Evolutionary conservation across 1,139 yeast genomes (phyloP).

Genomic region (Pichia sp.): DNA sequence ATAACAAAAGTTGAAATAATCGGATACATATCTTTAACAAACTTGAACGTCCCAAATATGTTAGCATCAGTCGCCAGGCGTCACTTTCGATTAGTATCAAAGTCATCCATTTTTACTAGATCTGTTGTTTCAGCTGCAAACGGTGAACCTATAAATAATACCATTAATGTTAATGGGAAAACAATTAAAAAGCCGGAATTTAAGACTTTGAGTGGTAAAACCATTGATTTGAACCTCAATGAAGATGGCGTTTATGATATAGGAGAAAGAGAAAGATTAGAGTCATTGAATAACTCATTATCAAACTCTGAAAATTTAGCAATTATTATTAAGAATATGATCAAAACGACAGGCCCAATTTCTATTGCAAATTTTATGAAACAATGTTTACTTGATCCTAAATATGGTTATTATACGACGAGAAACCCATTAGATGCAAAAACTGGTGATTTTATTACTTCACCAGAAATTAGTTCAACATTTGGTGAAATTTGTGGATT

Average conservation of each 20-base stretch:
- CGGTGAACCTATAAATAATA: constrained; percentile 8
- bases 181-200: not conserved
- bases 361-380: constrained; percentile 72
- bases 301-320: constrained; percentile 15
- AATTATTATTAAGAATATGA: constrained; percentile 43
- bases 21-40: too few relatives aligned
- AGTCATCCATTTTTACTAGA: not conserved
- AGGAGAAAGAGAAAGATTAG: constrained; percentile 3
- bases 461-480: constrained; percentile 83
- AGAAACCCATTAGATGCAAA: constrained; percentile 61
- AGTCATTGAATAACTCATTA: constrained; percentile 4
- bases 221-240: not conserved
- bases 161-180: not conserved
- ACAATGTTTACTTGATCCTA: constrained; percentile 76
- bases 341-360: constrained; percentile 71
- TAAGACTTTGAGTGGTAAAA: constrained; percentile 1
- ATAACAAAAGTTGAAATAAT: too few relatives aligned
- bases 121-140: constrained; percentile 7
- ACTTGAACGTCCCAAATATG: too few relatives aligned
- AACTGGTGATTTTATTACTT: constrained; percentile 72
- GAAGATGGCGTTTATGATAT: constrained; percentile 2
- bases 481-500: constrained; percentile 84
- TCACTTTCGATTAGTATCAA: too few relatives aligned
- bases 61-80: too few relatives aligned
- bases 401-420: constrained; percentile 74